Conservation (phyloP, 192 early-diverging fungal species). For the Helicostylum pulchrum region DNA sequence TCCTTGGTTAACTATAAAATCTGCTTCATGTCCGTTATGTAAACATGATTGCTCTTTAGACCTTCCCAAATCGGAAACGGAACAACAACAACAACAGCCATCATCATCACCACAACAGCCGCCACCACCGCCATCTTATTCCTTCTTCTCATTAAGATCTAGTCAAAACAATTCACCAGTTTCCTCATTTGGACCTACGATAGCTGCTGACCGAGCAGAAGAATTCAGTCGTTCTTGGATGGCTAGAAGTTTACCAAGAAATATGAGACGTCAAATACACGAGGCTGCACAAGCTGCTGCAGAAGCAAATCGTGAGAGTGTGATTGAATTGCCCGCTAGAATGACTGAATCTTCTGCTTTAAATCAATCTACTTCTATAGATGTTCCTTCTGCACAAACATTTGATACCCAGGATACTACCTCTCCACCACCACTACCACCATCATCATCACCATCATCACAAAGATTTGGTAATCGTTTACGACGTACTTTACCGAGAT, state of each 20-base stretch:
- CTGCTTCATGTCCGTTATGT: conserved; percentile 51
- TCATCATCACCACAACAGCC: background rate
- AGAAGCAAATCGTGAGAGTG: background rate
- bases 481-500: too few species aligned
- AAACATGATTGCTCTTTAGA: conserved; percentile 45
- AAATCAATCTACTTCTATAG: too few species aligned
- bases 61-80: conserved; percentile 3
- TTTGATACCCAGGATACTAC: too few species aligned
- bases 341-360: conserved; percentile 15
- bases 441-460: too few species aligned
- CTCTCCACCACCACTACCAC: too few species aligned
- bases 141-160: conserved; percentile 10
- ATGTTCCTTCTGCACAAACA: too few species aligned
- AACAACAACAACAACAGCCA: conserved; percentile 1
- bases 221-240: conserved; percentile 34
- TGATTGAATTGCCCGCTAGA: conserved; percentile 22
- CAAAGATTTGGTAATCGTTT: too few species aligned
- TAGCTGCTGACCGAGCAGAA: conserved; percentile 25
- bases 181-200: conserved; percentile 25
- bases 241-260: conserved; percentile 32
- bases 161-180: background rate
- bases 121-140: background rate
- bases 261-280: conserved; percentile 33
- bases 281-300: conserved; percentile 3
- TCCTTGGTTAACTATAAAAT: conserved; percentile 56